Conservation (phyloP, 2,329 filamentous ascomycete genomes). For the Trichoderma sp. region DNA sequence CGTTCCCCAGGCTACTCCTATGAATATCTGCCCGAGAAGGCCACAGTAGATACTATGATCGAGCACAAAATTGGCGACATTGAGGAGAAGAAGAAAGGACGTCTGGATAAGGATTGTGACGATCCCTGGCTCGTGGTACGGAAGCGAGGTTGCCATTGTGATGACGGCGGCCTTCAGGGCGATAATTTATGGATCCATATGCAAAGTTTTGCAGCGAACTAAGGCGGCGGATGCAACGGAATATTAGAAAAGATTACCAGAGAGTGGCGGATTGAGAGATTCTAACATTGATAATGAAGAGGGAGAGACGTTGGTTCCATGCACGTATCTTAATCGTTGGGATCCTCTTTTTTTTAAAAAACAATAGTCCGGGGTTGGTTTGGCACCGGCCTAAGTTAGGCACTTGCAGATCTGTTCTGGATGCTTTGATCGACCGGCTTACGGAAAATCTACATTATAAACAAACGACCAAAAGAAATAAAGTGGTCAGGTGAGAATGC, state of each 20-base stretch:
- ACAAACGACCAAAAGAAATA: background rate
- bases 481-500: background rate
- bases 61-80: slow-evolving; percentile 57
- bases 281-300: background rate
- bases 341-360: background rate
- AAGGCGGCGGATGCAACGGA: background rate
- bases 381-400: background rate
- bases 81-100: slow-evolving; percentile 64
- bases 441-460: background rate
- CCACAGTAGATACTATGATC: slow-evolving; percentile 67
- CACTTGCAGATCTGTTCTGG: background rate
- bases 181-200: background rate
- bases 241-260: background rate
- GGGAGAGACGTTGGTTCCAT: background rate
- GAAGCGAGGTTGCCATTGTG: slow-evolving; percentile 29
- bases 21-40: slow-evolving; percentile 68
- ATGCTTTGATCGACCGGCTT: background rate
- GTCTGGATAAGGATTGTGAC: slow-evolving; percentile 59
- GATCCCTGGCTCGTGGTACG: slow-evolving; percentile 66
- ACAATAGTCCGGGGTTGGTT: background rate
- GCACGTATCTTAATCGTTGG: background rate
- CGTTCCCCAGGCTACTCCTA: slow-evolving; percentile 70
- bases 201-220: no score
- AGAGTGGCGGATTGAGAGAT: background rate
- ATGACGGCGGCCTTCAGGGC: background rate